Evolutionary conservation across 805 yeast species (phyloP).

Genomic region (Starmerella tilneyi): DNA sequence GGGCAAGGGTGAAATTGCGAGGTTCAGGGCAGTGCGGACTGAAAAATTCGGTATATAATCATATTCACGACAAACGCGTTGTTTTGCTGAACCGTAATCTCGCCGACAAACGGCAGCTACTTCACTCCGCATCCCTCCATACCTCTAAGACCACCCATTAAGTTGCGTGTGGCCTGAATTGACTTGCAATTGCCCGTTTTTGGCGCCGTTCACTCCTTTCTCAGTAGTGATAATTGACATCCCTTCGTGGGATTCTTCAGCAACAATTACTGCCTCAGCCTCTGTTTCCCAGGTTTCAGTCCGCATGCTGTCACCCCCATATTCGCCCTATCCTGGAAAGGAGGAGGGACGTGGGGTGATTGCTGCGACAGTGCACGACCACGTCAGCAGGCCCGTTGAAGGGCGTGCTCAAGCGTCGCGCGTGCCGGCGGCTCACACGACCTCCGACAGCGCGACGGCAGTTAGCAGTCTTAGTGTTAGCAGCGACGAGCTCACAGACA

Average conservation of each 20-base stretch:
- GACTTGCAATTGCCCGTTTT: conserved; percentile 4
- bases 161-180: conserved; percentile 20
- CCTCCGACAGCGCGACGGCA: conserved; percentile 3
- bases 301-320: conserved; percentile 31
- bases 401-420: background rate
- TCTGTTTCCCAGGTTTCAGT: conserved; percentile 1
- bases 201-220: background rate
- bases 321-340: conserved; percentile 28
- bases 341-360: background rate
- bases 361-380: background rate
- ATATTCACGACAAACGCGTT: conserved; percentile 3
- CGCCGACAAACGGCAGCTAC: background rate
- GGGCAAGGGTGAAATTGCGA: conserved; percentile 3
- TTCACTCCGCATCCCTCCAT: background rate
- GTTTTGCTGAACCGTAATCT: background rate
- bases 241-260: background rate
- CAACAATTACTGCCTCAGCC: conserved; percentile 10
- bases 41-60: conserved; percentile 21
- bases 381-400: background rate
- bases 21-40: background rate
- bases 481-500: conserved; percentile 12
- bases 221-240: background rate
- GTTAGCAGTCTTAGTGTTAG: conserved; percentile 1
- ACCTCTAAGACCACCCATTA: conserved; percentile 17
- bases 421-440: conserved; percentile 1